These are phyloP conservation scores for Neurospora sp. DNA, from an alignment of 495 filamentous ascomycete genomes.

Conservation along the genomic window DNA sequence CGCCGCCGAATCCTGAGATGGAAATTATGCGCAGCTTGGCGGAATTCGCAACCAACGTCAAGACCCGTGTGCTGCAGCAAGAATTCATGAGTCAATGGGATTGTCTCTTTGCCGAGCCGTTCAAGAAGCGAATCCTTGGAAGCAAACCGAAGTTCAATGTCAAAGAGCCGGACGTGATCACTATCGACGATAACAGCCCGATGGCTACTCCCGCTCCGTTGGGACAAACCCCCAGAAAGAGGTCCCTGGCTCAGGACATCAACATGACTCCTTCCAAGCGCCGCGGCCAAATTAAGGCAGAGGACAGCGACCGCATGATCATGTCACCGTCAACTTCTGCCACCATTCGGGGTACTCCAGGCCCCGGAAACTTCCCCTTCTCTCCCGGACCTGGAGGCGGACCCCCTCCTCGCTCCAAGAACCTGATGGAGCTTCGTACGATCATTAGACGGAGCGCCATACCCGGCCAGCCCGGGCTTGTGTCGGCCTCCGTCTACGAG, in stretches of 20 bases:
- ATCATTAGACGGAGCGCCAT: conserved; percentile 28
- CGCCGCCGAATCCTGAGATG: conserved; percentile 41
- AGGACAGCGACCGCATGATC: background rate
- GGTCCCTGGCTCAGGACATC: conserved; percentile 5
- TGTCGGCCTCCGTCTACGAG: conserved; percentile 32
- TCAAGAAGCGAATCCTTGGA: conserved; percentile 24
- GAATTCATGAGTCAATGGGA: conserved; percentile 20
- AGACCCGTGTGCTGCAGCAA: conserved; percentile 24
- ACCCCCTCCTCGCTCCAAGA: conserved; percentile 1
- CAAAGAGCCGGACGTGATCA: conserved; percentile 15
- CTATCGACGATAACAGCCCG: conserved; percentile 17
- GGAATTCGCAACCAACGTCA: conserved; percentile 31
- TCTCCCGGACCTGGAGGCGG: background rate
- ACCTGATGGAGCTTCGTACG: conserved; percentile 23
- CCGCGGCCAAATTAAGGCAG: conserved; percentile 11
- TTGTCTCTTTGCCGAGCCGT: conserved; percentile 19
- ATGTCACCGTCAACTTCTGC: conserved; percentile 2
- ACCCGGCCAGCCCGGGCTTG: conserved; percentile 35
- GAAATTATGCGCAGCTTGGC: conserved; percentile 34
- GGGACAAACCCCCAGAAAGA: conserved; percentile 7
- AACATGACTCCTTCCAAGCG: background rate
- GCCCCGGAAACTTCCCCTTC: background rate
- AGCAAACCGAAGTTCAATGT: conserved; percentile 37
- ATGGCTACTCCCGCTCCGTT: conserved; percentile 10
- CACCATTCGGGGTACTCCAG: background rate